These are phyloP conservation scores for Pestalotiopsis sp. DNA, from an alignment of 2,329 filamentous ascomycete species.

Conservation along the genomic window DNA sequence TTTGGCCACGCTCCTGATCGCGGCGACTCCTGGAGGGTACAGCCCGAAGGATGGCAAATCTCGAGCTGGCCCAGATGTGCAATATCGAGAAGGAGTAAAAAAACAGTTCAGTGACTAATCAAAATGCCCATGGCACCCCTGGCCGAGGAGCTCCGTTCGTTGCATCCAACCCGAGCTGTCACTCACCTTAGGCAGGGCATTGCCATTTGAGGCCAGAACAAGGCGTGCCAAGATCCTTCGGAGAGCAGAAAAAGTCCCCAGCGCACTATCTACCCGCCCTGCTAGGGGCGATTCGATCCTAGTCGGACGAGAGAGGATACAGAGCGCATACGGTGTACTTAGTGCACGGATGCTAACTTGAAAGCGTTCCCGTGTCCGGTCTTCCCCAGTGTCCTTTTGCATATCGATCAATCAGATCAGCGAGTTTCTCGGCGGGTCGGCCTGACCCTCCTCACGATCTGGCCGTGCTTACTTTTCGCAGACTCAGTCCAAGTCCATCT, in stretches of 20 bases:
- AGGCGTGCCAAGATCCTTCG: too few relatives aligned
- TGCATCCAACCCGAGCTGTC: too few relatives aligned
- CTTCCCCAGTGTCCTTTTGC: background rate
- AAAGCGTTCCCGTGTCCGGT: background rate
- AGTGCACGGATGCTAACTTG: too few relatives aligned
- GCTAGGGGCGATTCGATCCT: too few relatives aligned
- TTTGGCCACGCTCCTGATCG: background rate
- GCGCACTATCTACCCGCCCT: too few relatives aligned
- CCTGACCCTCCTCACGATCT: background rate
- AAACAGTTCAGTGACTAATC: background rate
- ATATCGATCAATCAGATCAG: background rate
- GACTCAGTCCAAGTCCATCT: background rate
- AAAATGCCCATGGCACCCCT: too few relatives aligned
- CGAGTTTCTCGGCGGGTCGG: background rate
- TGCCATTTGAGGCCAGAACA: too few relatives aligned
- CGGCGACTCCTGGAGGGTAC: background rate
- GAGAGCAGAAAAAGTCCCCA: too few relatives aligned
- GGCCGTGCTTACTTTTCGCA: background rate
- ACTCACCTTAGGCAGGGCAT: too few relatives aligned
- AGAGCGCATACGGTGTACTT: too few relatives aligned
- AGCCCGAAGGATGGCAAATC: background rate
- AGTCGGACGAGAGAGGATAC: too few relatives aligned
- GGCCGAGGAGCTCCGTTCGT: too few relatives aligned
- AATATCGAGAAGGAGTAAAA: background rate
- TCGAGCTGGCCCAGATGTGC: background rate